These are phyloP conservation scores for Penicillium samsonianum DNA, from an alignment of 495 filamentous ascomycete genomes.

Conservation along the genomic window DNA sequence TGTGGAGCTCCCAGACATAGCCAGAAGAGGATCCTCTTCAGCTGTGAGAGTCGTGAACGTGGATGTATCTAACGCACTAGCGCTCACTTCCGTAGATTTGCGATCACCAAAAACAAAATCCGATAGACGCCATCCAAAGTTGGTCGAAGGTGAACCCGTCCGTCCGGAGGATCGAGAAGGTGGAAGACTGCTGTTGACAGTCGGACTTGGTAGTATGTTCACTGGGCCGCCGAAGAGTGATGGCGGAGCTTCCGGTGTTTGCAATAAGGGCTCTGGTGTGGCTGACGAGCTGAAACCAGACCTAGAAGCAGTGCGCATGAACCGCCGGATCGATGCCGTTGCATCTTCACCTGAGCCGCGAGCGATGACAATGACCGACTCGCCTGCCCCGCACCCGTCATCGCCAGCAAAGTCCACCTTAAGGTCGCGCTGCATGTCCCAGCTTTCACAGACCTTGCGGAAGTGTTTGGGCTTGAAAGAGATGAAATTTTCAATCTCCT, in stretches of 20 bases:
- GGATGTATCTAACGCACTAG: constrained; percentile 75
- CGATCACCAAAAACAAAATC: constrained; percentile 56
- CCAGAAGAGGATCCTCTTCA: constrained; percentile 73
- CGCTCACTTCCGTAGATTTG: constrained; percentile 61
- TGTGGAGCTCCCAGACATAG: constrained; percentile 54
- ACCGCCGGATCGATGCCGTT: constrained; percentile 53
- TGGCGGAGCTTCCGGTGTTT: constrained; percentile 6
- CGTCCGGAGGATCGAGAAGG: constrained; percentile 33
- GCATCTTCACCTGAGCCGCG: constrained; percentile 64
- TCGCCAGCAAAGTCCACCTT: constrained; percentile 88
- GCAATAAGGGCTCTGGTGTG: background rate
- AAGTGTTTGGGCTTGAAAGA: constrained; percentile 75
- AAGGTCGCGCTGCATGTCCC: constrained; percentile 88
- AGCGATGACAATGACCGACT: constrained; percentile 71
- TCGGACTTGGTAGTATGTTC: constrained; percentile 10
- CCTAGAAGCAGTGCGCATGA: constrained; percentile 32
- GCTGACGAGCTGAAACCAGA: constrained; percentile 18
- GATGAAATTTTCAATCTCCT: constrained; percentile 77
- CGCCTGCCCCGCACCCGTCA: constrained; percentile 70
- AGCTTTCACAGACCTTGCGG: constrained; percentile 74
- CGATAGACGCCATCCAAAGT: constrained; percentile 61
- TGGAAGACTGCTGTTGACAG: constrained; percentile 20
- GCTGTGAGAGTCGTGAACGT: constrained; percentile 66
- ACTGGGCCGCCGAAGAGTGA: constrained; percentile 43
- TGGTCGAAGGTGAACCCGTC: constrained; percentile 16